These are phyloP conservation scores for Ochetophila trinervis DNA, from an alignment of 306 rosid species.

Conservation along the genomic window DNA sequence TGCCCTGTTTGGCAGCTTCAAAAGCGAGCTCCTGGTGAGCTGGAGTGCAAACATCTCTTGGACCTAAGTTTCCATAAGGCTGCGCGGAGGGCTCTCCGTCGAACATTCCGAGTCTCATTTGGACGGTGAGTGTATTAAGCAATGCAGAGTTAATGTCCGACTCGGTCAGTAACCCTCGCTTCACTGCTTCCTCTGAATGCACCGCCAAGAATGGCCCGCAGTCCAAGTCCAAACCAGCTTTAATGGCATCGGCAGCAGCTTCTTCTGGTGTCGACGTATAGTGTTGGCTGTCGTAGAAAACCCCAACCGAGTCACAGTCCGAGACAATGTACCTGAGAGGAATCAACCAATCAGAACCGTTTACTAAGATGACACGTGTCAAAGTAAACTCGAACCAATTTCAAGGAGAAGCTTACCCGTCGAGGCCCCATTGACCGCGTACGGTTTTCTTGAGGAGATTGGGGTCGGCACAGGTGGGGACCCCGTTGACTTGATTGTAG, in stretches of 20 bases:
- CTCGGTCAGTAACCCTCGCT: constrained; percentile 58
- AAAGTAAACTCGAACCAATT: too few relatives aligned
- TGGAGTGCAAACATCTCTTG: constrained; percentile 68
- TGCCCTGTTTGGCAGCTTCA: constrained; percentile 80
- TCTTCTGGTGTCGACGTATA: constrained; percentile 80
- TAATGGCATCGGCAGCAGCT: constrained; percentile 91
- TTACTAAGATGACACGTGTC: background rate
- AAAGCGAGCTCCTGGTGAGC: constrained; percentile 67
- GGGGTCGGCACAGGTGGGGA: constrained; percentile 96
- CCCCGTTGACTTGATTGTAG: constrained; percentile 91
- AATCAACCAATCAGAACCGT: background rate
- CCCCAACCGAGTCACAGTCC: constrained; percentile 89
- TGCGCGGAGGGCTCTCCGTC: constrained; percentile 63
- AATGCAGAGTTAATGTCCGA: constrained; percentile 53
- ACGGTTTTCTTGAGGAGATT: constrained; percentile 66
- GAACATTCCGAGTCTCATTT: constrained; percentile 91
- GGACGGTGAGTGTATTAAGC: constrained; percentile 60
- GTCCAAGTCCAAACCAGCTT: constrained; percentile 93
- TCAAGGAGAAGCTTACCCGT: constrained; percentile 43
- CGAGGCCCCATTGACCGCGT: constrained; percentile 74
- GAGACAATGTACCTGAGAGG: constrained; percentile 72
- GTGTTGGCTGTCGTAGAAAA: constrained; percentile 62
- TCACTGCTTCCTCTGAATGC: constrained; percentile 68
- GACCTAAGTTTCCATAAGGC: constrained; percentile 61
- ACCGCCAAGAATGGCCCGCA: constrained; percentile 79